Evolutionary conservation across 2,329 filamentous ascomycete species (phyloP), one percentile per base, ranked within the genome.

Genomic region (Annulohypoxylon truncatum): DNA sequence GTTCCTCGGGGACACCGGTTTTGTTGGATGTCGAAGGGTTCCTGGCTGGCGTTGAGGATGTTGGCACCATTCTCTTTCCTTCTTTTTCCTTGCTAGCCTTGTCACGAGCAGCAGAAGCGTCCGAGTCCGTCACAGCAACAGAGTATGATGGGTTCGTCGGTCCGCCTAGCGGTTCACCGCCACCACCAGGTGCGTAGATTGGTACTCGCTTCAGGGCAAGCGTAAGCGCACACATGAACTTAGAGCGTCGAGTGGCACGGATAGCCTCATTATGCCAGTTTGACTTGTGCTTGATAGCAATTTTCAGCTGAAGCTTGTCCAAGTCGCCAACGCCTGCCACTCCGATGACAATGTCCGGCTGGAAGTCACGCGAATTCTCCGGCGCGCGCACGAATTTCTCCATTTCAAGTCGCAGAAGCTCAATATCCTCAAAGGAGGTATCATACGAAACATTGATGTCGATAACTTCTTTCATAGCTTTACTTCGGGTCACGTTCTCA

Each of bases 151-250:
- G 94, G 79, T 96, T 96, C 29, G 84, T 88, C 4, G 92, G 86
- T 40, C 86, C 87, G 62, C 89, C 89, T 2, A 90, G 80, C 35
- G 84, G 71, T 60, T 89, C 87, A 61, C 81, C 82, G 60, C 90
- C 92, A 64, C 91, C 94, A 40, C 91, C 94, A 60, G 95, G 95
- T 18, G 83, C 89, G 72, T 93, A 87, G 75, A 99, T 95, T 8
- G 94, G 95, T 15, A 99, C 86, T 81, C 91, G 94, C 80, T 93
- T 92, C 63, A 97, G 82, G 2, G 95, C 94, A 7, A 94, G 80
- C 3, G 96, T 90, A 63, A 99, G 83, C 0, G 96, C 96, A 76
- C 94, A 97, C 89, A 98, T 97, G 82, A 99, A 98, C 80, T 97
- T 98, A 77, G 92, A 96, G 66, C 95, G 90, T 55, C 94, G 89